Base-by-base conservation (phyloP, 257 asterid species). In the Plantago major region DNA sequence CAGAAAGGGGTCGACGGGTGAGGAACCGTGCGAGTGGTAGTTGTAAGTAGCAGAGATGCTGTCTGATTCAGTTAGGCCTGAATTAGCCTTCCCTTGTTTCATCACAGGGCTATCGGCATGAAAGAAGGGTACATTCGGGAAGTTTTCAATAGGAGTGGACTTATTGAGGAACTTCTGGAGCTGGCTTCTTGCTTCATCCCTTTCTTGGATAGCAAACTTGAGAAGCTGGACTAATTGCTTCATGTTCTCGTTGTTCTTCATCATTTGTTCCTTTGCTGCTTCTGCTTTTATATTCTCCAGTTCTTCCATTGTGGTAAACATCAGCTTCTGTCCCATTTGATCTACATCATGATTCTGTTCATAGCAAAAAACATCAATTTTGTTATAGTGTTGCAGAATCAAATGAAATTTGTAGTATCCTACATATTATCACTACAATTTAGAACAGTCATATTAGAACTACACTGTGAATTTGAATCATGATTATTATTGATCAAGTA, bases 21-120 rank as follows among this genome's bases (percentile, higher is more conserved):
- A 69, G 3, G 91, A 79, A 43, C 60, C 68, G 26, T 67, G 82
- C 0, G 84, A 71, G 50, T 71, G 80, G 22, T 83, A 71, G 52
- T 77, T 87, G 72, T 75, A 57, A 8, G 84, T 70, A 0, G 83
- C 91, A 0, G 96, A 84, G 0, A 80, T 60, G 26, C 88, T 79
- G 65, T 82, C 82, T 6, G 93, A 85, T 22, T 81, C 94, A 8
- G 95, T 79, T 38, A 81, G 58, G 61, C 86, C 72, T 12, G 97
- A 86, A 53, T 86, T 86, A 3, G 81, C 75, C 58, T 62, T 81
- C 4, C 67, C 69, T 0, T 79, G 66, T 47, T 72, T 75, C 5
- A 51, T 0, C 22, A 58, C 54, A 19, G 78, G 73, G 58, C 66
- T 62, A 6, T 73, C 78, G 11, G 66, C 38, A 7, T 68, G 72